Percentiles rank a stretch among this genome's conserved stretches.
Evolutionary conservation across 2,329 filamentous ascomycete genomes (phyloP).

Genomic region (Chrysosporium queenslandicum): DNA sequence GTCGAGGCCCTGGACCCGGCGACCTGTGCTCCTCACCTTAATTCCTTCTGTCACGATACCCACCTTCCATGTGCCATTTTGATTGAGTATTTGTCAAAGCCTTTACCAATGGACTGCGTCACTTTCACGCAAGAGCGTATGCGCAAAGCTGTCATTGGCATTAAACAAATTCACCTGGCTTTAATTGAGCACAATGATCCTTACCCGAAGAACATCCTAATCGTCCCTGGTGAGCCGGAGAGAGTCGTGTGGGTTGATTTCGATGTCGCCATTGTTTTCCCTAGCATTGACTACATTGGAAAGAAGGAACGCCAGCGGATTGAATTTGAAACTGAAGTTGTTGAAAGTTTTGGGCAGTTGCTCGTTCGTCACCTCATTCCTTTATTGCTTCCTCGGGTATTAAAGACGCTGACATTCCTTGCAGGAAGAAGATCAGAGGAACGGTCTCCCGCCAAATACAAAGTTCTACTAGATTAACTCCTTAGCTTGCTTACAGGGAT

Average conservation of each 20-base stretch:
- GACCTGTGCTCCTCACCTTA: slow-evolving; percentile 9
- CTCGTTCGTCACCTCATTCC: not conserved
- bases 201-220: slow-evolving; percentile 15
- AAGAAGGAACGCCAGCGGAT: slow-evolving; percentile 6
- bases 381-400: not conserved
- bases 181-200: slow-evolving; percentile 15
- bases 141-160: slow-evolving; percentile 8
- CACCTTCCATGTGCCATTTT: not conserved
- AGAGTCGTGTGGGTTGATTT: slow-evolving; percentile 16
- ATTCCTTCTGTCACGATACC: slow-evolving; percentile 11
- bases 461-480: not conserved
- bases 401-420: not conserved
- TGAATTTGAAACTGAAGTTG: slow-evolving; percentile 11
- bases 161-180: slow-evolving; percentile 12
- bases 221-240: slow-evolving; percentile 10
- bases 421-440: slow-evolving; percentile 3
- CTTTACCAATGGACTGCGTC: slow-evolving; percentile 12
- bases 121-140: slow-evolving; percentile 12
- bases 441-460: not conserved
- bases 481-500: too few species aligned
- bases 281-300: slow-evolving; percentile 1
- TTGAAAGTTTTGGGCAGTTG: slow-evolving; percentile 8
- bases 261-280: slow-evolving; percentile 15
- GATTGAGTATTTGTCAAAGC: slow-evolving; percentile 16
- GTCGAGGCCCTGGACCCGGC: not conserved